Base-by-base conservation (phyloP, 2,329 filamentous ascomycete genomes). In the Botrytis hyacinthi region DNA sequence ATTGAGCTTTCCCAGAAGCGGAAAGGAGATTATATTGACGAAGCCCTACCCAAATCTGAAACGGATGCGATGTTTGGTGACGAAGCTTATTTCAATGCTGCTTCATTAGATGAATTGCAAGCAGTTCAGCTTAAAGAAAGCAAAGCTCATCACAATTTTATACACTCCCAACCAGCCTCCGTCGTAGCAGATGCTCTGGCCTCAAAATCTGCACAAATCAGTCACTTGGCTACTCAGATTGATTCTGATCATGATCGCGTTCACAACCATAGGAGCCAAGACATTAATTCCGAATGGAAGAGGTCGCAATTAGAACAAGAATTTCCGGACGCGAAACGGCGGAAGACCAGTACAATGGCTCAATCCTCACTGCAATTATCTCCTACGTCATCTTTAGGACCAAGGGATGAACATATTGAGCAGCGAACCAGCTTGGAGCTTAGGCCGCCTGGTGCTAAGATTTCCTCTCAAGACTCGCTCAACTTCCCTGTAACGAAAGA, bases 401-500 rank as follows among this genome's bases (percentile, higher is more conserved):
- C 18, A 10, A 69, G 37, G 0, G 32, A 32, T 18, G 48, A 26
- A 5, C 26, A 29, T 12, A 10, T 35, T 32, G 48, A 57, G 48
- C 18, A 57, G n/a, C 37, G 37, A 57, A 32, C 26, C 10, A 57
- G 18, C 35, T 32, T 78, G 32, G 76, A 75, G 54, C 65, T 51
- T 12, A 60, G n/a, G 35, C 48, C 48, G 20, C 44, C 60, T 12
- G 32, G 35, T 46, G 18, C 51, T 37, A 67, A 73, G 48, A 75
- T 66, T 37, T 70, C 73, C 6, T 84, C 83, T 7, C 84, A 86
- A 76, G 78, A 79, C 46, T 81, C 80, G 71, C 83, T 94, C 40
- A 86, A 86, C 42, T 97, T 94, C 78, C 87, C 91, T 1, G 88
- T 94, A 20, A 92, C 95, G 35, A 97, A 97, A 82, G 89, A 95